Percentiles rank a stretch among this genome's conserved stretches.
Conservation (phyloP, 176 grass and related monocot genomes). For the Bolboschoenus planiculmis region DNA sequence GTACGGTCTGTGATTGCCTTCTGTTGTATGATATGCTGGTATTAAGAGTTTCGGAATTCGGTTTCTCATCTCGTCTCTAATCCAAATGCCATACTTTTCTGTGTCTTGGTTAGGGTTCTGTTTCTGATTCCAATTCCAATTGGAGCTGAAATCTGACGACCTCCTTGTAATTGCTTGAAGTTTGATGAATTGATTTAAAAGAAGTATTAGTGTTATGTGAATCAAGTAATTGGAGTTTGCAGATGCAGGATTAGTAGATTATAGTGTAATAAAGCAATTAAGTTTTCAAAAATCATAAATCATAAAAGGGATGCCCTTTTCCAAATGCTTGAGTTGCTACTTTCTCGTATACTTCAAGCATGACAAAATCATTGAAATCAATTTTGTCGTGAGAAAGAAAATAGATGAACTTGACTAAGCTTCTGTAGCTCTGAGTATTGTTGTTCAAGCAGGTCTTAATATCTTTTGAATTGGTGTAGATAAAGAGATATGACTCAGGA, state of each 20-base stretch:
- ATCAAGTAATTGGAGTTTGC: background rate
- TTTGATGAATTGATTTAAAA: background rate
- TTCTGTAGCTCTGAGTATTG: constrained; percentile 13
- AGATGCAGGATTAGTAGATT: background rate
- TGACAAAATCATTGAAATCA: background rate
- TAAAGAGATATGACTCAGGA: background rate
- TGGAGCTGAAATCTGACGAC: background rate
- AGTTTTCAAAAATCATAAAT: background rate
- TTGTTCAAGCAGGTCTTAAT: constrained; percentile 5
- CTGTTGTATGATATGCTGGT: background rate
- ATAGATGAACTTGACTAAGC: background rate
- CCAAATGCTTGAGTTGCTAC: background rate
- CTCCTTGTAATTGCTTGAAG: background rate
- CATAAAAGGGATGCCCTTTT: background rate
- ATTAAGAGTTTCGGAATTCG: background rate
- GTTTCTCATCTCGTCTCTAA: background rate
- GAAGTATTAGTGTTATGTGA: background rate
- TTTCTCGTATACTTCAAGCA: too few relatives aligned
- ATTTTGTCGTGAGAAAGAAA: background rate
- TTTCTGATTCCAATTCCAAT: background rate
- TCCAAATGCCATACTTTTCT: background rate
- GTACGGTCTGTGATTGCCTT: background rate
- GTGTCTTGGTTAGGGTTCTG: background rate
- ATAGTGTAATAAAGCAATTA: background rate
- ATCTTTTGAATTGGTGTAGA: background rate